Evolutionary conservation across 208 protist genomes (phyloP).

Genomic region (Angomonas desouzai): DNA sequence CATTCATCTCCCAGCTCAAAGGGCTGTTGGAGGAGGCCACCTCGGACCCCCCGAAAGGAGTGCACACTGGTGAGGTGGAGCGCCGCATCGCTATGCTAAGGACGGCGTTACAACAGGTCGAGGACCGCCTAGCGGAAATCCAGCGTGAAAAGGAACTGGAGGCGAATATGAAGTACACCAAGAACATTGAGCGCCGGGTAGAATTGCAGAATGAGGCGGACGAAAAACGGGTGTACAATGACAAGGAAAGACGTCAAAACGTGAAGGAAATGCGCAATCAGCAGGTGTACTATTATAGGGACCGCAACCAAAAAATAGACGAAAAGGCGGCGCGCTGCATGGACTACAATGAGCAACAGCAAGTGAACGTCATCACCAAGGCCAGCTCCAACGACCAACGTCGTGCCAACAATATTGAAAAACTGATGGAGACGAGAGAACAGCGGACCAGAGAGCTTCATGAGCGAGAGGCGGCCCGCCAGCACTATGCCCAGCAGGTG

Average conservation of each 20-base stretch:
- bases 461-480: constrained; percentile 26
- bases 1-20: constrained; percentile 55
- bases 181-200: constrained; percentile 35
- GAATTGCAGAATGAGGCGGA: constrained; percentile 32
- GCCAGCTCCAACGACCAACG: constrained; percentile 38
- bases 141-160: constrained; percentile 29
- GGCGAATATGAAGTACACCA: constrained; percentile 26
- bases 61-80: constrained; percentile 45
- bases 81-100: constrained; percentile 59
- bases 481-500: constrained; percentile 36
- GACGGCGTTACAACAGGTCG: constrained; percentile 46
- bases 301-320: constrained; percentile 43
- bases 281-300: constrained; percentile 45
- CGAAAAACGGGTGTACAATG: constrained; percentile 29
- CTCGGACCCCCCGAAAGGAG: constrained; percentile 41
- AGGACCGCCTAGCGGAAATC: constrained; percentile 31
- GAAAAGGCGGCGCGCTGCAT: constrained; percentile 35
- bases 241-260: constrained; percentile 42
- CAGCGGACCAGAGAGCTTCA: constrained; percentile 42
- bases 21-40: constrained; percentile 53
- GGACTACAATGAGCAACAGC: constrained; percentile 31
- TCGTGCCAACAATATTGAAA: constrained; percentile 33
- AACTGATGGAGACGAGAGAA: constrained; percentile 40
- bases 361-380: constrained; percentile 36
- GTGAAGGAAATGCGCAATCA: constrained; percentile 41